Base-by-base conservation (phyloP, 768 basidiomycete genomes). In the Mycena kentingensis region DNA sequence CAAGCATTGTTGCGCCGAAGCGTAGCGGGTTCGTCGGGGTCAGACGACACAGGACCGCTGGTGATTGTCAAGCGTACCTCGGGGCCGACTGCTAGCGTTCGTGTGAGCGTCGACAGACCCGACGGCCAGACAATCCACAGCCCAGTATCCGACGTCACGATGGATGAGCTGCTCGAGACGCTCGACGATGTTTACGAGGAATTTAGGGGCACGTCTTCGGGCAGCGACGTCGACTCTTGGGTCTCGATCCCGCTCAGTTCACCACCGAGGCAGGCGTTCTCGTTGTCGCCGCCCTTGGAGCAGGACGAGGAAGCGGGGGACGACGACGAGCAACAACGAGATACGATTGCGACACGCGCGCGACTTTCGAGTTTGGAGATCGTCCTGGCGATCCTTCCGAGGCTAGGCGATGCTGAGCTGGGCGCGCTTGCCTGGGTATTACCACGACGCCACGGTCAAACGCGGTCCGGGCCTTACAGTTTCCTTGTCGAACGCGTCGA, bases 61-160 rank as follows among this genome's bases (percentile, higher is more conserved):
- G 4, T 4, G 31, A 46, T 59, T 42, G 51, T 55, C 16, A 59
- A 59, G 49, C 58, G 58, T 21, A n/a, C n/a, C 16, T 57, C 55
- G 22, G 27, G 13, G 11, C 24, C 21, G 18, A 48, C 41, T 2
- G 28, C 24, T n/a, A n/a, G n/a, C n/a, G n/a, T n/a, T n/a, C n/a
- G n/a, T n/a, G n/a, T n/a, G n/a, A n/a, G 28, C 32, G 24, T 27
- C 27, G 29, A 6, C 24, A 27, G 21, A 27, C 38, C 26, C 28
- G 15, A 15, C 10, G 31, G 31, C 8, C 16, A 32, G 31, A 11
- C 8, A 11, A 37, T 10, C 19, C 36, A 7, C 19, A 18, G 36
- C 7, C 18, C 36, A 11, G 19, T 18, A 7, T 42, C 41, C 5
- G 41, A 22, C 22, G 26, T 19, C n/a, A 42, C 41, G 41, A 51